Base-by-base conservation (phyloP, 2,329 filamentous ascomycete species). In the Cladosporium cucumerinum region DNA sequence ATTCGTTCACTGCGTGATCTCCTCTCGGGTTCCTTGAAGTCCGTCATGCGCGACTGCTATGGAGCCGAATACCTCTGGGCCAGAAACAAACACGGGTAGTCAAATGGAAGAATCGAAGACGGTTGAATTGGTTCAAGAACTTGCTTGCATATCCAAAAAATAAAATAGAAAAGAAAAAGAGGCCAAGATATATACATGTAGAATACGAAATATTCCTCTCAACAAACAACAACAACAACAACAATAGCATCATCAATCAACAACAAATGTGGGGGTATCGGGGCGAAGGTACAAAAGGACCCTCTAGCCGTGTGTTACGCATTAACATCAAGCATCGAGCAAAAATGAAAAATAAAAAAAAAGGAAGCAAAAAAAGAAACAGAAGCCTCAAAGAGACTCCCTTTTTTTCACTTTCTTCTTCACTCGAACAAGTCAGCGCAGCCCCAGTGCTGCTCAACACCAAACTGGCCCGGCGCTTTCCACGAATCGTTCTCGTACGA, bases 371-470 rank as follows among this genome's bases (percentile, higher is more conserved):
- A n/a, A 21, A 30, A 58, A 26, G 8, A 5, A 39, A 18, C 18
- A 18, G 18, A 26, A 25, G 48, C 6, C 36, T 18, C 46, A 49
- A 25, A 25, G 43, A 26, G 32, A 34, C 11, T 28, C 21, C 43
- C 43, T 23, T 8, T 21, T 5, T 10, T 14, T 39, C 21, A 21
- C 48, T 21, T 14, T 18, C 18, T 43, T 54, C 28, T 62, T 64
- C 46, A 64, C 48, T 59, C 65, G 66, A 75, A 75, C 28, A 75
- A 63, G 16, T 65, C 55, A 3, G 80, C 79, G 76, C 86, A 88
- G 68, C 93, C 92, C 86, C 92, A 97, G 84, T 84, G 83, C 80
- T 88, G 87, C 88, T 97, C 93, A 72, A 93, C 92, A 67, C 80
- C 80, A 79, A 87, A 91, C 36, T 79, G 77, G 70, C 89, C 90